Base-by-base conservation (phyloP, 2,329 filamentous ascomycete genomes). In the Fusarium algeriense region DNA sequence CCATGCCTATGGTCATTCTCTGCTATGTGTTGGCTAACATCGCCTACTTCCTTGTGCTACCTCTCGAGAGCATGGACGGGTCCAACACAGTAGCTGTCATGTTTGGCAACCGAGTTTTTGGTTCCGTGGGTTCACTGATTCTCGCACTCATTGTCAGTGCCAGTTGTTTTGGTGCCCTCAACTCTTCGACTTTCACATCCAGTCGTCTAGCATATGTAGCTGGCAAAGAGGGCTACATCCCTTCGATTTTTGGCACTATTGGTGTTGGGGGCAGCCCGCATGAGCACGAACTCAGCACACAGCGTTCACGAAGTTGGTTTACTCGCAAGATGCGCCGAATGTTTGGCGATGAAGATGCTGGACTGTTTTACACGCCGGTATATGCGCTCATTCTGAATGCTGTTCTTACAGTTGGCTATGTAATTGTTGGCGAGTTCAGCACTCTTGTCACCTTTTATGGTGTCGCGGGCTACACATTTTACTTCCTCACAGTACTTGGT, bases 381-480 rank as follows among this genome's bases (percentile, higher is more conserved):
- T 92, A 95, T 74, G 96, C 96, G 10, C 93, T 98, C 82, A 77
- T 92, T 4, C 89, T 98, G 74, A 99, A 99, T 81, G 87, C 88
- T 43, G 73, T 83, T 6, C 83, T 99, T 26, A 97, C 94, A 2
- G 83, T 88, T 6, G 83, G 87, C 3, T 99, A 98, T 83, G 90
- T 97, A 68, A 77, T 92, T 4, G 90, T 97, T 8, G 96, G 96
- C 81, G 94, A 97, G 80, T 98, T 99, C 79, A 87, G 90, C 56
- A 97, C 95, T 0, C 88, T 99, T 4, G 88, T 98, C 62, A 98
- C 96, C 1, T 99, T 99, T 80, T 98, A 98, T 82, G 96, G 96
- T 61, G 96, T 99, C 15, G 96, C 96, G 1, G 95, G 95, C 17
- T 99, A 99, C 80, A 93, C 93, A 0, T 99, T 99, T 79, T 99